A percentile compares a stretch with the other conserved stretches of the same genome.
Evolutionary conservation across 805 yeast species (phyloP).

Genomic region (Cyberlindnera mrakii): DNA sequence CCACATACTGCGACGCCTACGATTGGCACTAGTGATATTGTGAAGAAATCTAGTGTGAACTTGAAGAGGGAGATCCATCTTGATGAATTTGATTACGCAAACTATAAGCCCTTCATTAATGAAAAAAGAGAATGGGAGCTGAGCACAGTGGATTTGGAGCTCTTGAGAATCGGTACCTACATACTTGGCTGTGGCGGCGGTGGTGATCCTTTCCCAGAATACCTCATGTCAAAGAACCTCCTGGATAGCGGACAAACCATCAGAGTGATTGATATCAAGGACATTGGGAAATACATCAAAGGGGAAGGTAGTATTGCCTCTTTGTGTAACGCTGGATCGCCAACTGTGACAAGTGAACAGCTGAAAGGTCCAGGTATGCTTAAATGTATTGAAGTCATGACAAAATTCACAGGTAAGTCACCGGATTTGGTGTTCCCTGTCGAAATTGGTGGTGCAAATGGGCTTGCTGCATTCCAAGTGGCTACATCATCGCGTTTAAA

Average conservation of each 20-base stretch:
- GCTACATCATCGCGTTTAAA: conserved; percentile 16
- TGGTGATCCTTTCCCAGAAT: conserved; percentile 38
- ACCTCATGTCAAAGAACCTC: conserved; percentile 30
- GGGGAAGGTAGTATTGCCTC: conserved; percentile 25
- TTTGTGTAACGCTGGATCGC: conserved; percentile 25
- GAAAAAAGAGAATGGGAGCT: conserved; percentile 22
- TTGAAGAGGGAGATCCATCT: background rate
- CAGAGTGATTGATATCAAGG: conserved; percentile 27
- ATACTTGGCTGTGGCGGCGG: conserved; percentile 50
- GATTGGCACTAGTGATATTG: conserved; percentile 1
- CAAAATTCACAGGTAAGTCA: conserved; percentile 23
- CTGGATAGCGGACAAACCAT: conserved; percentile 30
- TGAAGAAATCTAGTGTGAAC: conserved; percentile 4
- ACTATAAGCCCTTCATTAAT: conserved; percentile 14
- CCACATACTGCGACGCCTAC: conserved; percentile 2
- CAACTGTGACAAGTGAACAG: conserved; percentile 23
- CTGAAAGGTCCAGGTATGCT: conserved; percentile 29
- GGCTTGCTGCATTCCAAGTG: conserved; percentile 1
- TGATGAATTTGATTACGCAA: conserved; percentile 21
- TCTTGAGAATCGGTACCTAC: conserved; percentile 38
- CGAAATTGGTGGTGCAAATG: conserved; percentile 40
- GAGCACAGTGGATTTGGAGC: conserved; percentile 30
- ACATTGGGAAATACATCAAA: conserved; percentile 6
- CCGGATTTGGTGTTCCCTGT: conserved; percentile 32
- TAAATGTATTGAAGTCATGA: conserved; percentile 23